These are phyloP conservation scores for Ramichloridium luteum DNA, from an alignment of 2,329 filamentous ascomycete genomes.

Conservation along the genomic window DNA sequence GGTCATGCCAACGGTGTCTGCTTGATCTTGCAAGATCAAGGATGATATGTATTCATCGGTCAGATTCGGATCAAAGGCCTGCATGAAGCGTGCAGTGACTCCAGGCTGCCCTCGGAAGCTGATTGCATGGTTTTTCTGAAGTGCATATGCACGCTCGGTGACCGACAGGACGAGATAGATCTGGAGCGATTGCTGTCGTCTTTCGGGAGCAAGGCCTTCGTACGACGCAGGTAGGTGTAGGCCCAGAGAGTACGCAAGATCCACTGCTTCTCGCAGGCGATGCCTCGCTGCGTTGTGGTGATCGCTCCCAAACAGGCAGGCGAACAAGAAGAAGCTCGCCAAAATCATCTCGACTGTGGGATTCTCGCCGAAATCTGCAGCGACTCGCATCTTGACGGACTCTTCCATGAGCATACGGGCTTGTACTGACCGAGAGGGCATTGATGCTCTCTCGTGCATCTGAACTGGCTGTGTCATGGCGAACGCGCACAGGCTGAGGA, in stretches of 20 bases:
- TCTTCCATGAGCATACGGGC: conserved; percentile 32
- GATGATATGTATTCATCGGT: conserved; percentile 23
- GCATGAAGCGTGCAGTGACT: conserved; percentile 29
- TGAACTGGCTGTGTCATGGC: conserved; percentile 34
- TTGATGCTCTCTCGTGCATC: conserved; percentile 27
- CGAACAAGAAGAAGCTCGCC: conserved; percentile 23
- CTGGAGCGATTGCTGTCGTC: conserved; percentile 29
- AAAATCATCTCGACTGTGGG: conserved; percentile 20
- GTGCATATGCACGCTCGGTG: conserved; percentile 29
- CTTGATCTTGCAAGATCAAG: conserved; percentile 33
- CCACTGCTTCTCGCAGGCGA: conserved; percentile 21
- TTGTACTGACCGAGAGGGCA: conserved; percentile 22
- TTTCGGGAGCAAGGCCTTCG: conserved; percentile 25
- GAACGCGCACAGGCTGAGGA: conserved; percentile 32
- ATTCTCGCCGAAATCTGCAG: conserved; percentile 26
- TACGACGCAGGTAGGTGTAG: conserved; percentile 31
- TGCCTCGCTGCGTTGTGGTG: conserved; percentile 20
- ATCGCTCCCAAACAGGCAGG: conserved; percentile 18
- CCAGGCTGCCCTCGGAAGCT: conserved; percentile 31
- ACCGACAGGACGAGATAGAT: conserved; percentile 27
- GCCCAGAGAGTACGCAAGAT: conserved; percentile 30
- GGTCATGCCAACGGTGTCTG: conserved; percentile 30
- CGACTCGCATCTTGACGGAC: conserved; percentile 32
- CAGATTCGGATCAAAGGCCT: conserved; percentile 28
- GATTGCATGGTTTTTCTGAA: conserved; percentile 32